Conservation (phyloP, 495 filamentous ascomycete genomes). For the Amniculicola lignicola region DNA sequence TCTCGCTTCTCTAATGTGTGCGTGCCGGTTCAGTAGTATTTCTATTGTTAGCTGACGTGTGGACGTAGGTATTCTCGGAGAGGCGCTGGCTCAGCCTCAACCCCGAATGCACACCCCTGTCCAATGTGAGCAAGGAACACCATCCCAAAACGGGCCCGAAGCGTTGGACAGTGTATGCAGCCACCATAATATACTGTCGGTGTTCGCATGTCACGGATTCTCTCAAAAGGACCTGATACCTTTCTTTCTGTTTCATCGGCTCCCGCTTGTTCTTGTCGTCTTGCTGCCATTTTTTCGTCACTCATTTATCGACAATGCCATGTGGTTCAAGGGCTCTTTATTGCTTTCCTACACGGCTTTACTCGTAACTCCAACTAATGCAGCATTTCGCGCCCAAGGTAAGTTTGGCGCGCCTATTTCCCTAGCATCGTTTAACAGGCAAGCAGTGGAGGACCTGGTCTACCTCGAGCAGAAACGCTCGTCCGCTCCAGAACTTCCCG, state of each 20-base stretch:
- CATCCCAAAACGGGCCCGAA: constrained; percentile 24
- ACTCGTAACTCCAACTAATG: constrained; percentile 29
- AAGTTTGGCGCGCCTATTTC: constrained; percentile 2
- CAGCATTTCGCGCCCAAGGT: constrained; percentile 18
- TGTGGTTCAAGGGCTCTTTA: constrained; percentile 31
- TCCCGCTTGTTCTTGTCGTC: constrained; percentile 13
- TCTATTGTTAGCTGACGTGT: constrained; percentile 34
- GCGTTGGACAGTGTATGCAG: constrained; percentile 17
- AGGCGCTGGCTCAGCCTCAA: constrained; percentile 25
- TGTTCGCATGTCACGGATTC: constrained; percentile 11
- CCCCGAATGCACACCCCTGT: constrained; percentile 17
- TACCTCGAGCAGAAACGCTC: too few species aligned
- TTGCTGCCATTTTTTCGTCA: constrained; percentile 25
- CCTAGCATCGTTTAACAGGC: too few species aligned
- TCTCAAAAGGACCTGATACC: constrained; percentile 19
- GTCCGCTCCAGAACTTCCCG: too few species aligned
- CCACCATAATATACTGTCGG: constrained; percentile 27
- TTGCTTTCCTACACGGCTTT: constrained; percentile 26
- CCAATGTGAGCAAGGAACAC: constrained; percentile 8
- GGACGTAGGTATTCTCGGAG: constrained; percentile 12
- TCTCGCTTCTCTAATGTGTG: not conserved
- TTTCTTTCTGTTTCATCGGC: constrained; percentile 24
- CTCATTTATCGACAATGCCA: constrained; percentile 34
- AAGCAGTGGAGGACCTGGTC: too few species aligned
- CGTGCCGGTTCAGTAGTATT: too few species aligned